Percentiles rank a stretch among this genome's conserved stretches.
These are phyloP conservation scores for Rugonectria rugulosa DNA, from an alignment of 2,329 filamentous ascomycete species.

Conservation along the genomic window DNA sequence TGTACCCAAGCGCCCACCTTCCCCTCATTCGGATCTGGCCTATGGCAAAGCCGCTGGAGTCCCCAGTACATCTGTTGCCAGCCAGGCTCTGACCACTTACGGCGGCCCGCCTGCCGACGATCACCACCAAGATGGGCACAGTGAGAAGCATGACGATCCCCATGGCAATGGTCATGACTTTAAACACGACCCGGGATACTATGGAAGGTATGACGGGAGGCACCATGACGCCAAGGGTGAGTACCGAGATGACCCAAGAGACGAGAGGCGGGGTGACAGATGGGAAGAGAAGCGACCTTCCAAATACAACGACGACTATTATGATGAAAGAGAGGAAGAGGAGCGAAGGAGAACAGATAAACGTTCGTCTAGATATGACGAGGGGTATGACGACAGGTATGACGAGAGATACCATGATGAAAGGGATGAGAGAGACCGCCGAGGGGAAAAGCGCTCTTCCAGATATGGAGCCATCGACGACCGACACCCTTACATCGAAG, in stretches of 20 bases:
- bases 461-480: constrained; percentile 27
- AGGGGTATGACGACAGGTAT: neutral
- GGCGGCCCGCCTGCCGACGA: constrained; percentile 37
- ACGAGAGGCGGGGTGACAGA: neutral
- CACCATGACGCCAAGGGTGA: neutral
- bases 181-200: constrained; percentile 7
- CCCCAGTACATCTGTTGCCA: constrained; percentile 28
- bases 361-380: constrained; percentile 1
- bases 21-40: constrained; percentile 32
- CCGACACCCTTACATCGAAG: constrained; percentile 9
- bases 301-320: neutral
- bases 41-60: constrained; percentile 34
- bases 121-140: neutral
- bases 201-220: neutral
- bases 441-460: constrained; percentile 12
- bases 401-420: neutral
- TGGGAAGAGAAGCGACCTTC: constrained; percentile 13
- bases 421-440: neutral
- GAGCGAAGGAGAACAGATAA: constrained; percentile 2
- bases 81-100: constrained; percentile 36
- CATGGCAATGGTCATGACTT: neutral
- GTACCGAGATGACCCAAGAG: neutral
- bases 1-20: constrained; percentile 34
- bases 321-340: neutral
- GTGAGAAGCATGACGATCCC: neutral